Conservation (phyloP, 306 rosid species). For the Nissolia schottii region DNA sequence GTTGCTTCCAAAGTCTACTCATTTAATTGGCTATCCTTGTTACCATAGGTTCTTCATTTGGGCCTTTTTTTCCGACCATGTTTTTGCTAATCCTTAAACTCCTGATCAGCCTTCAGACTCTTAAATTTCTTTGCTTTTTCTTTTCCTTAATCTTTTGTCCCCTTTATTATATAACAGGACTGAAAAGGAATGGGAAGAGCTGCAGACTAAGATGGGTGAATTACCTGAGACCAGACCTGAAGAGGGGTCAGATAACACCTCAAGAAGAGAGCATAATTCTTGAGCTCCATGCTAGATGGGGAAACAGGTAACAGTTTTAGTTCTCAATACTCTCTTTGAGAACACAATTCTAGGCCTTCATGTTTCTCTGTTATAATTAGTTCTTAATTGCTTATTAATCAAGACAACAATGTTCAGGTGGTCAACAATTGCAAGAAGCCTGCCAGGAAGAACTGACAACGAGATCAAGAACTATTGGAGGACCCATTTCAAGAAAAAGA, state of each 20-base stretch:
- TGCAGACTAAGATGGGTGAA: constrained; percentile 94
- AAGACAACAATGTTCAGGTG: constrained; percentile 41
- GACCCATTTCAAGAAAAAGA: constrained; percentile 88
- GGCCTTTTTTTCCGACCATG: background rate
- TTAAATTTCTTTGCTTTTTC: background rate
- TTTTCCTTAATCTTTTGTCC: background rate
- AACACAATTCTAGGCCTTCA: no score
- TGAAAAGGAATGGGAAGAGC: constrained; percentile 88
- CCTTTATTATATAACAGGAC: constrained; percentile 31
- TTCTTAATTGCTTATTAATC: background rate
- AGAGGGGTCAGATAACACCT: constrained; percentile 64
- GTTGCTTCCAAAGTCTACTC: background rate
- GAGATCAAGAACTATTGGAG: constrained; percentile 97
- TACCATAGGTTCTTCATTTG: background rate
- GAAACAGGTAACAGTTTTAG: constrained; percentile 64
- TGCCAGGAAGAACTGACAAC: constrained; percentile 97
- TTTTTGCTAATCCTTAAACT: background rate
- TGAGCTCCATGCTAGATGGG: constrained; percentile 98
- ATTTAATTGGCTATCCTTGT: background rate
- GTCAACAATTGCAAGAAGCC: constrained; percentile 93
- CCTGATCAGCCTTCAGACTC: background rate
- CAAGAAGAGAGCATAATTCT: constrained; percentile 87
- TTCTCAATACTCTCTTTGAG: background rate
- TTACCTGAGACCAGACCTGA: constrained; percentile 78
- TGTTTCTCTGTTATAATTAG: no score